Base-by-base conservation (phyloP, 257 asterid genomes). In the Capsicum pubescens region DNA sequence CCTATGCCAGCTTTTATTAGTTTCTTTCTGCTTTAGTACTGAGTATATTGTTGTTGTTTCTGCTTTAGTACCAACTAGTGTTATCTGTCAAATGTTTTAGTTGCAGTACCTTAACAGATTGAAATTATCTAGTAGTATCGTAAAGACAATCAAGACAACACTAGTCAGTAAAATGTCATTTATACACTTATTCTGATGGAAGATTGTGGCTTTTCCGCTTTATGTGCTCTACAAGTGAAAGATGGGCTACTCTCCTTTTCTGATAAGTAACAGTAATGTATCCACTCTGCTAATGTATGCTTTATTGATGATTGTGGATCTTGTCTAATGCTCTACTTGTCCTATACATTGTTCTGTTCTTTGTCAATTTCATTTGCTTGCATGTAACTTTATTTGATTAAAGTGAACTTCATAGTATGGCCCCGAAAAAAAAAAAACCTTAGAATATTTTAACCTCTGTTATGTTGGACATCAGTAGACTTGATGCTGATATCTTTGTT, bases 1-100 rank as follows among this genome's bases (percentile, higher is more conserved):
- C 60, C 46, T 21, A 26, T 76, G 63, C 26, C 48, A 26, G 52
- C 26, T 76, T 71, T 52, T 6, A 54, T 8, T 76, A 54, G 15
- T 54, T 76, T 54, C 44, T 76, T 76, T 76, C 63, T 76, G 81
- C 48, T 76, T 54, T 52, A 26, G 15, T 32, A 52, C 14, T 26
- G 32, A 26, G 32, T 26, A 26, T 26, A 26, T 26, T 26, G 32
- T 26, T 26, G 32, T 26, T 26, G 32, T 76, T 76, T 76, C 63
- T 76, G 81, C 48, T 76, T 54, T 52, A 26, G 15, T 32, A 52
- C 14, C 64, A 52, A 76, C 13, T 7, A 52, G 26, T 48, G 54
- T 52, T 52, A 32, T 76, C 63, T 14, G 64, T 39, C 26, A 26
- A 76, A 9, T 76, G 9, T 76, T 26, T 76, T 48, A 13, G 81